These are phyloP conservation scores for Mitragyna speciosa DNA, from an alignment of 257 asterid species.

Conservation along the genomic window DNA sequence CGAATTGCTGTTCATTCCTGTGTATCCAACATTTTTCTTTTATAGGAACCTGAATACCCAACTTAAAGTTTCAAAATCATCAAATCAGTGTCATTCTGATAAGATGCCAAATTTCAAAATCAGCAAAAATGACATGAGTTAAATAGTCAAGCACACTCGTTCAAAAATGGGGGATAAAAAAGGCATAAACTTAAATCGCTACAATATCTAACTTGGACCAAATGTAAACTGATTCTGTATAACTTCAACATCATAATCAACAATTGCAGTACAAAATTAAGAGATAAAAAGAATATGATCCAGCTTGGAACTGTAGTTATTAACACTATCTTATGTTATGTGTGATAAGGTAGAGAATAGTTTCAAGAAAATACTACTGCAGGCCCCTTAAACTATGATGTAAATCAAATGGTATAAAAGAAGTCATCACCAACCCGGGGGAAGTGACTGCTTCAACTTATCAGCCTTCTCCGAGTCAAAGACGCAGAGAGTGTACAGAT, in stretches of 20 bases:
- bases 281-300: background rate
- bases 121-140: background rate
- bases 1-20: too few species aligned
- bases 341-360: background rate
- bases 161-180: background rate
- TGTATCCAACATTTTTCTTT: too few species aligned
- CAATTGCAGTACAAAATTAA: background rate
- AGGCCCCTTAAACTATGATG: background rate
- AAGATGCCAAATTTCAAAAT: background rate
- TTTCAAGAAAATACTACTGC: background rate
- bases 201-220: background rate
- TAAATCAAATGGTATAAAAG: too few species aligned
- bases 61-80: background rate
- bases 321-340: background rate
- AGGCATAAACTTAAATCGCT: background rate
- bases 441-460: conserved; percentile 42
- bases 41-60: background rate
- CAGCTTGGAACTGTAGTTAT: too few species aligned
- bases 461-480: conserved; percentile 39
- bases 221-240: background rate
- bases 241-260: background rate
- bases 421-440: conserved; percentile 29
- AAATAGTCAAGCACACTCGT: background rate
- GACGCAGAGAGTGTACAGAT: conserved; percentile 35
- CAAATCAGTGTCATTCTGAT: too few species aligned